Base-by-base conservation (phyloP, 805 yeast species). In the Isabelozyma heimii region DNA sequence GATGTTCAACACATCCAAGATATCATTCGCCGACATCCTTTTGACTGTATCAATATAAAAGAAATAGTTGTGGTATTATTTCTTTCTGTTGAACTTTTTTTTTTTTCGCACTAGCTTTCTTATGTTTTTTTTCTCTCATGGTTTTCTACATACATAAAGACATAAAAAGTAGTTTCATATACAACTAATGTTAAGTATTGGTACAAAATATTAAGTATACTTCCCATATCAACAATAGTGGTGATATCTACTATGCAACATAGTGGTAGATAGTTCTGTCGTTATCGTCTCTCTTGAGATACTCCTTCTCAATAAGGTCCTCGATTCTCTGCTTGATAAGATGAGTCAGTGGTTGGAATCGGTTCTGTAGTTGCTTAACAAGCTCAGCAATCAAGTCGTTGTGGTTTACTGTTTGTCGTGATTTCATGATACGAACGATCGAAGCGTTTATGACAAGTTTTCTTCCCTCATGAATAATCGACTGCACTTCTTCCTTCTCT, bases 381-480 rank as follows among this genome's bases (percentile, higher is more conserved):
- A 84, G 81, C 56, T 85, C 91, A 33, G 76, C 79, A n/a, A 88
- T 70, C 46, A 91, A 72, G 38, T 84, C 85, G 55, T 82, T 83
- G 61, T 87, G 92, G 24, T 65, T 72, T 47, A 85, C 56, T 0
- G 75, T 66, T 55, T 83, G 85, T 33, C 91, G 72, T 1, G 89
- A 77, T 67, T 91, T 91, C 92, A 91, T 84, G n/a, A 85, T 82
- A 45, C 97, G 76, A 5, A 91, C 96, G 48, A 91, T 79, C 0
- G 95, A 94, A 1, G 97, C 96, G 61, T 89, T 94, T 2, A 87
- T 72, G 58, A 85, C 88, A 47, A 77, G 75, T 50, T 81, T 76
- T 49, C 96, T 75, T 4, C 89, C 82, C 55, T 80, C 85, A 38
- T 77, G 76, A 28, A 89, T 72, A 37, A 73, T 68, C n/a, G 76